Base-by-base conservation (phyloP, 768 basidiomycete species). In the Xerocomellus dryophilus region DNA sequence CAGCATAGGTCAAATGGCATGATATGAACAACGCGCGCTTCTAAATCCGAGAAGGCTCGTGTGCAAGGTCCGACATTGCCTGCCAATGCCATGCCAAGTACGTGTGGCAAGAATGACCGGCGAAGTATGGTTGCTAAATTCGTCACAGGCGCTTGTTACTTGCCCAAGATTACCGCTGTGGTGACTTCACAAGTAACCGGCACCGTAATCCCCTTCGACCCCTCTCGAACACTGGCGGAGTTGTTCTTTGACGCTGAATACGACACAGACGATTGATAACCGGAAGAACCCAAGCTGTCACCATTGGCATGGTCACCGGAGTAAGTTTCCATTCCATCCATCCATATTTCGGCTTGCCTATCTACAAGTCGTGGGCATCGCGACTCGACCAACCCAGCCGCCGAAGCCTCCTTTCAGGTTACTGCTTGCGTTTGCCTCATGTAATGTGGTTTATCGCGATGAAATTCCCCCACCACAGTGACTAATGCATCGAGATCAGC, bases 121-220 rank as follows among this genome's bases (percentile, higher is more conserved):
- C 21, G 36, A 57, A 49, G 29, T 32, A 35, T 38, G 54, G n/a
- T 49, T 54, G 53, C 58, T 46, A 63, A 53, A 58, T 56, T 34
- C 18, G 53, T 59, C 51, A 11, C 51, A 50, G 50, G 57, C 40
- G 39, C 46, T 52, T 49, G 20, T 51, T 31, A 44, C 36, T 53
- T 4, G 10, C 36, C 29, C 43, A 32, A 51, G 60, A 63, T 58
- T 23, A 49, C 54, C 40, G 41, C 56, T 31, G 34, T 57, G 69
- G 66, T 45, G 23, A 60, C 47, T 58, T 58, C n/a, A 47, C 50
- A 54, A 49, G 54, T 62, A 41, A 57, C 69, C 67, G 66, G 44
- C 10, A 50, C 14, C 18, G 17, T 41, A 34, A 40, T 27, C 25
- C 21, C 35, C 31, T 38, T 49, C 32, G 50, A 41, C 50, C 21